Conservation (phyloP, 2,329 filamentous ascomycete genomes). For the Cladosporium phlei region DNA sequence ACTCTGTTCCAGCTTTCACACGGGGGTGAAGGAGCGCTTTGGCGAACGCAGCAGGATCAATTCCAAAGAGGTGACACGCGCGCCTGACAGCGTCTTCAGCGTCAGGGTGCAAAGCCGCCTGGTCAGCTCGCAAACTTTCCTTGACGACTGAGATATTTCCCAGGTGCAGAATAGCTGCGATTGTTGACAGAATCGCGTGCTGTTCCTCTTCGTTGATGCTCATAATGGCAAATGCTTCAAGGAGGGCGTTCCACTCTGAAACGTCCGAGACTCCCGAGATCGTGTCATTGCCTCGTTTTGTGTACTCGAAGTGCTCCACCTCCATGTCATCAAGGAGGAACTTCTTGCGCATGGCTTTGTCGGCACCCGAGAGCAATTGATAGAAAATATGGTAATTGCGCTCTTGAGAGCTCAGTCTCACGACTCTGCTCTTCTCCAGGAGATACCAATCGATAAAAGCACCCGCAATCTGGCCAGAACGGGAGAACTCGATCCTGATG, state of each 20-base stretch:
- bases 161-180: constrained; percentile 87
- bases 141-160: constrained; percentile 88
- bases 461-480: constrained; percentile 82
- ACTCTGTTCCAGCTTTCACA: constrained; percentile 93
- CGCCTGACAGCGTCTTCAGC: constrained; percentile 69
- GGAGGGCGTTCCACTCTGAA: constrained; percentile 82
- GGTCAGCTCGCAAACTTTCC: constrained; percentile 85
- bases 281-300: constrained; percentile 81
- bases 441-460: constrained; percentile 99
- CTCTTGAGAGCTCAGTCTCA: constrained; percentile 79
- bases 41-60: constrained; percentile 79
- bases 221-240: constrained; percentile 94
- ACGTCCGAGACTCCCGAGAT: constrained; percentile 86
- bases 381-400: constrained; percentile 98
- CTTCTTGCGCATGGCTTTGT: constrained; percentile 65
- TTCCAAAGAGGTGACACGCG: constrained; percentile 80
- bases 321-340: constrained; percentile 71
- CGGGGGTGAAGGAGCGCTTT: constrained; percentile 87
- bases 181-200: constrained; percentile 72
- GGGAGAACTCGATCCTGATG: constrained; percentile 91
- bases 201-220: constrained; percentile 85
- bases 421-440: constrained; percentile 94
- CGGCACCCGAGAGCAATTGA: constrained; percentile 82
- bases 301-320: constrained; percentile 87
- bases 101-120: constrained; percentile 75